A percentile compares a stretch with the other conserved stretches of the same genome.
Conservation (phyloP, 306 rosid genomes). For the Oemleria cerasiformis region DNA sequence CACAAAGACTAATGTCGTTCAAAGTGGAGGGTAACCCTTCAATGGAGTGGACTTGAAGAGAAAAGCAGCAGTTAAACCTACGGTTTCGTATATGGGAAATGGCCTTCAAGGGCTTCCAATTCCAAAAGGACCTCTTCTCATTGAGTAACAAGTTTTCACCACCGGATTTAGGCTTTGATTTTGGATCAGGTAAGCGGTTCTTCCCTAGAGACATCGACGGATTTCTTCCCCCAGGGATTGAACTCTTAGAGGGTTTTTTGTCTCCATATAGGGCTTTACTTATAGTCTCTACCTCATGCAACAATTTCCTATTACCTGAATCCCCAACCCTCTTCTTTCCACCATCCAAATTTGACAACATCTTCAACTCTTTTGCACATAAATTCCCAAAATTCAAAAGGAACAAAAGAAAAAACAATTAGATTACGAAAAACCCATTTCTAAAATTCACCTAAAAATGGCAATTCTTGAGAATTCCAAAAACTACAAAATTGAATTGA, state of each 20-base stretch:
- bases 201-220: conserved; percentile 38
- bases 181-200: conserved; percentile 33
- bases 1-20: conserved; percentile 49
- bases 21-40: conserved; percentile 64
- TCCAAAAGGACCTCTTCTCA: conserved; percentile 88
- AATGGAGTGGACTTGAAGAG: conserved; percentile 70
- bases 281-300: conserved; percentile 63
- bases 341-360: conserved; percentile 50
- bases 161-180: conserved; percentile 32
- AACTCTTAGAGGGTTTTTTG: conserved; percentile 35
- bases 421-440: conserved; percentile 18
- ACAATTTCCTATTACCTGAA: conserved; percentile 49
- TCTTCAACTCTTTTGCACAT: conserved; percentile 29
- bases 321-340: conserved; percentile 57
- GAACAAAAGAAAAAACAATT: conserved; percentile 10
- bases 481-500: not conserved
- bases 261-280: conserved; percentile 48
- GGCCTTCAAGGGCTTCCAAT: conserved; percentile 74
- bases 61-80: conserved; percentile 72
- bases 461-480: conserved; percentile 1
- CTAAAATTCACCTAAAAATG: not conserved
- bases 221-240: conserved; percentile 25
- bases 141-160: conserved; percentile 45
- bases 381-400: conserved; percentile 10
- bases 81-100: conserved; percentile 54